Conservation (phyloP, 83 land plant species). For the Picea abies region DNA sequence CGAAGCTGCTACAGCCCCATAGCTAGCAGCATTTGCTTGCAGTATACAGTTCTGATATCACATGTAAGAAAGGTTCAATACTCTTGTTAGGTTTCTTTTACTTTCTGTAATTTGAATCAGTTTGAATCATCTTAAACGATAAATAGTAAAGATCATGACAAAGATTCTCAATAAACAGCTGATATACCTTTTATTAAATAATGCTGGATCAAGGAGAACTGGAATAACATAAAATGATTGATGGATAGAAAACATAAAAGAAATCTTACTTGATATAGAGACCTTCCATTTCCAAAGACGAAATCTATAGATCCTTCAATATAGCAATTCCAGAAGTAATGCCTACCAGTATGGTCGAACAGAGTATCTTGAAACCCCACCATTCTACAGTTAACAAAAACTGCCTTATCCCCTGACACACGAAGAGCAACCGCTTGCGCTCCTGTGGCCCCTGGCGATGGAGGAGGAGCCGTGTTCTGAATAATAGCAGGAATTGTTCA, state of each 20-base stretch:
- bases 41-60: conserved; percentile 39
- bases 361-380: conserved; percentile 80
- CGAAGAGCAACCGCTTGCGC: conserved; percentile 79
- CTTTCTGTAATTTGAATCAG: too few species aligned
- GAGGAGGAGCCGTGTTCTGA: conserved; percentile 54
- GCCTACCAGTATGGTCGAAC: conserved; percentile 71
- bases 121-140: too few species aligned
- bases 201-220: too few species aligned
- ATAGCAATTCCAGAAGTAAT: conserved; percentile 62
- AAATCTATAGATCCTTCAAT: conserved; percentile 76
- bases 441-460: conserved; percentile 24
- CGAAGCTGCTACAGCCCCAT: conserved; percentile 60
- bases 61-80: too few species aligned
- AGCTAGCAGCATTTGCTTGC: conserved; percentile 20
- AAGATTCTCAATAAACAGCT: too few species aligned
- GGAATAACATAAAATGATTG: too few species aligned
- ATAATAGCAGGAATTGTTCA: too few species aligned
- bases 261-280: conserved; percentile 50
- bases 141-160: too few species aligned
- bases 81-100: too few species aligned
- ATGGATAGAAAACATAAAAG: too few species aligned
- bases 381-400: conserved; percentile 68
- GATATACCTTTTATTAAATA: too few species aligned
- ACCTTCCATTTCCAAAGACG: conserved; percentile 73
- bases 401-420: conserved; percentile 68